phyloP scores from a whole-genome alignment of 83 land plant genomes.

The Diphasiastrum complanatum region DNA sequence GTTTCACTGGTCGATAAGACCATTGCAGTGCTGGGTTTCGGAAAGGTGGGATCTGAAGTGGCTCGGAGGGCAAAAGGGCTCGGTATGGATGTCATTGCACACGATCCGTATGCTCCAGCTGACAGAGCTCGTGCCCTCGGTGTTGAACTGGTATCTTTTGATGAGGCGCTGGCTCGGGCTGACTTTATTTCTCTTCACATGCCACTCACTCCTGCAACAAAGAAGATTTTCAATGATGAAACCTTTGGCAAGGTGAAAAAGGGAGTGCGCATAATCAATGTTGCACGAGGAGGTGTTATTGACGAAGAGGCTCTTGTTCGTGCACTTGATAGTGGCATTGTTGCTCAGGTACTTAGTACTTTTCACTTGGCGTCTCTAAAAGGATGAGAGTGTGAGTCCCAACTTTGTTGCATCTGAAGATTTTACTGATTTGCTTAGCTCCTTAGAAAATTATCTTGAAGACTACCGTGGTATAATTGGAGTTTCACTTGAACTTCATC shows the following conservation, averaged over 20 bases:
- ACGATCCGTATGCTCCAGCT: slow-evolving; percentile 87
- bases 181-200: slow-evolving; percentile 86
- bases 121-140: slow-evolving; percentile 84
- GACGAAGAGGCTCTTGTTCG: slow-evolving; percentile 54
- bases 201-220: slow-evolving; percentile 73
- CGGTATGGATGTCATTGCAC: slow-evolving; percentile 86
- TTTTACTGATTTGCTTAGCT: no score
- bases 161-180: slow-evolving; percentile 68
- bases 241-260: slow-evolving; percentile 70
- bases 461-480: no score
- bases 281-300: slow-evolving; percentile 62
- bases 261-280: slow-evolving; percentile 54
- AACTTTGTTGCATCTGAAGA: not conserved
- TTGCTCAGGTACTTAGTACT: slow-evolving; percentile 62
- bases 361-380: not conserved
- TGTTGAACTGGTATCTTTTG: slow-evolving; percentile 73
- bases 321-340: slow-evolving; percentile 58
- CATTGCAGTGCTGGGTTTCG: slow-evolving; percentile 84
- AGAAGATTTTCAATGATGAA: slow-evolving; percentile 70
- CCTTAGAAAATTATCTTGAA: no score
- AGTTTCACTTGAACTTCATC: no score
- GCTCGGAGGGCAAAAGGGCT: slow-evolving; percentile 90
- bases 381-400: no score
- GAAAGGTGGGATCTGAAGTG: slow-evolving; percentile 92
- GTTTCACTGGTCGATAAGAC: slow-evolving; percentile 86